phyloP scores from a whole-genome alignment of 2,329 filamentous ascomycete genomes.

The Pseudocercospora eumusae region DNA sequence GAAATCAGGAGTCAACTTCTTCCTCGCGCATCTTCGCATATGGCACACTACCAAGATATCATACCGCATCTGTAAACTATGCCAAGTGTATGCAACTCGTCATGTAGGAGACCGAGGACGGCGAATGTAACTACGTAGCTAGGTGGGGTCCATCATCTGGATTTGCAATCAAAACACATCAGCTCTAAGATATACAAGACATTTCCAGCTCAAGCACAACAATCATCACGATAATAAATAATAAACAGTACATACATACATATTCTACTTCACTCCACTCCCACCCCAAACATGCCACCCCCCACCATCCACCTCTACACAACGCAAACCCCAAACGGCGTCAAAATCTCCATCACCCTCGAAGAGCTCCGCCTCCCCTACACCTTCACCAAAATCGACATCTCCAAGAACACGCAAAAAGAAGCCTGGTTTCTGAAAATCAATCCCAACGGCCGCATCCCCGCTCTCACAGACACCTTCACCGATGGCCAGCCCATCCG shows the following conservation, averaged over 20 bases:
- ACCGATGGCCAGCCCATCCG: conserved; percentile 70
- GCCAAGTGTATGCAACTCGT: neutral
- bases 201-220: neutral
- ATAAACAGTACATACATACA: no score
- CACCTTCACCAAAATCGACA: conserved; percentile 70
- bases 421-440: conserved; percentile 86
- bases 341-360: conserved; percentile 83
- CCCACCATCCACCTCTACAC: conserved; percentile 77
- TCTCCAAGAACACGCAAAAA: conserved; percentile 76
- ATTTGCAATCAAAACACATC: conserved; percentile 9
- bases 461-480: conserved; percentile 79
- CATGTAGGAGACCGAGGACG: neutral
- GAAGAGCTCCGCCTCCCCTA: conserved; percentile 85
- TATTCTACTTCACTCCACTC: neutral
- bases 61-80: neutral
- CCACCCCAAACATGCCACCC: conserved; percentile 24
- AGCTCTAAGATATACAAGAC: neutral
- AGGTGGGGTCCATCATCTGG: conserved; percentile 1
- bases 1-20: neutral
- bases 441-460: conserved; percentile 88
- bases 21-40: neutral
- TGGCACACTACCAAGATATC: neutral
- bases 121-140: neutral
- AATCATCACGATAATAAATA: neutral
- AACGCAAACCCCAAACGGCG: conserved; percentile 79